A percentile compares a stretch with the other conserved stretches of the same genome.
Evolutionary conservation across 1,284 basidiomycete genomes (phyloP).

Genomic region (Austroboletus novae-zelandiae): DNA sequence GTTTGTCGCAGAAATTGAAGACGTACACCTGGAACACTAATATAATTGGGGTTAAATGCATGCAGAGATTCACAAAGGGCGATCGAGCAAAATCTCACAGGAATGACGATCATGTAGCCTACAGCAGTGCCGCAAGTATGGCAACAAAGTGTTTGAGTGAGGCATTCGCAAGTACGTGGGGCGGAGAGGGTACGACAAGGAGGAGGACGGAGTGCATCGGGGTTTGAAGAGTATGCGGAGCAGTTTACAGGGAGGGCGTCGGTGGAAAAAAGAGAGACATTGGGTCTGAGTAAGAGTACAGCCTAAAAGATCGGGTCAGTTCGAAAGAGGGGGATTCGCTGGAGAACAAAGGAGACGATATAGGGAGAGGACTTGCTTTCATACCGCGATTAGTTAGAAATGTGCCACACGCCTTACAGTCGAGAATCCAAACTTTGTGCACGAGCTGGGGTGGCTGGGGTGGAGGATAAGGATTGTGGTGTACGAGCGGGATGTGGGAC

Average conservation of each 20-base stretch:
- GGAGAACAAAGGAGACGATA: conserved; percentile 1
- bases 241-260: conserved; percentile 81
- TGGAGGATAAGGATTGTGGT: conserved; percentile 41
- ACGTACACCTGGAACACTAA: conserved; percentile 68
- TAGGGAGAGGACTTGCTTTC: conserved; percentile 52
- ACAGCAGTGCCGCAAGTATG: conserved; percentile 75
- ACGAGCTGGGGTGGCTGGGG: conserved; percentile 41
- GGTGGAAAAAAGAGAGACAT: conserved; percentile 80
- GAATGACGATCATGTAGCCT: conserved; percentile 75
- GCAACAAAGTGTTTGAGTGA: conserved; percentile 77
- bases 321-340: neutral
- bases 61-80: conserved; percentile 3
- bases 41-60: conserved; percentile 13
- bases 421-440: conserved; percentile 78
- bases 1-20: conserved; percentile 61
- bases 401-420: conserved; percentile 70
- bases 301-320: conserved; percentile 48
- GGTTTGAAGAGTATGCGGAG: conserved; percentile 52
- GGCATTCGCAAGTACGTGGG: conserved; percentile 62
- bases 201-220: conserved; percentile 40
- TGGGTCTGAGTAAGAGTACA: conserved; percentile 77
- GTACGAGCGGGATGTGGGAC: conserved; percentile 24
- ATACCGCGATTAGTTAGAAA: conserved; percentile 84
- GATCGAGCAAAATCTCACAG: conserved; percentile 39
- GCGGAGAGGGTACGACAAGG: conserved; percentile 31